Conservation (phyloP, 495 filamentous ascomycete genomes). For the Geoglossum glabrum region DNA sequence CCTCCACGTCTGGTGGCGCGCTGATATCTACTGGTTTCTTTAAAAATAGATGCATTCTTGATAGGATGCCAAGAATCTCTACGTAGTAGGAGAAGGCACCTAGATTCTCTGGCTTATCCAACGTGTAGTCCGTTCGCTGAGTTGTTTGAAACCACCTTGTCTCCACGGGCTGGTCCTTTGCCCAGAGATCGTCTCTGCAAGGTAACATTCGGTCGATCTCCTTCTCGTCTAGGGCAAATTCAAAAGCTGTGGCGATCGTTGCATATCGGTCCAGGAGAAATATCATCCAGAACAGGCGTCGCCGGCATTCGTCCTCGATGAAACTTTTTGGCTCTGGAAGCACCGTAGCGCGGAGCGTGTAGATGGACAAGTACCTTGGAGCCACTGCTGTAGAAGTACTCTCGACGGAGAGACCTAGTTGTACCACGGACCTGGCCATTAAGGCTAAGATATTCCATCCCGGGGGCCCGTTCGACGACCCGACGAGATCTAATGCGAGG, state of each 20-base stretch:
- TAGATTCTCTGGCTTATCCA: slow-evolving; percentile 57
- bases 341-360: slow-evolving; percentile 61
- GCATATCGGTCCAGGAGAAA: slow-evolving; percentile 78
- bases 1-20: slow-evolving; percentile 61
- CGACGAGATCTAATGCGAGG: slow-evolving; percentile 56
- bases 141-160: slow-evolving; percentile 57
- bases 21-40: slow-evolving; percentile 78
- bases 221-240: slow-evolving; percentile 70
- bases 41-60: slow-evolving; percentile 66
- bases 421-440: slow-evolving; percentile 68
- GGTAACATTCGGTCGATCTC: slow-evolving; percentile 76
- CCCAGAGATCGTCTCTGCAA: slow-evolving; percentile 70
- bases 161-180: slow-evolving; percentile 62
- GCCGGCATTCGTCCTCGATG: slow-evolving; percentile 69
- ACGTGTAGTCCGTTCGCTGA: slow-evolving; percentile 32
- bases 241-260: slow-evolving; percentile 72
- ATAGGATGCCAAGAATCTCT: slow-evolving; percentile 68
- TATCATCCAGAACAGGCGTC: slow-evolving; percentile 82
- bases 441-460: slow-evolving; percentile 79
- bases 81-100: slow-evolving; percentile 74
- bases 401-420: slow-evolving; percentile 65
- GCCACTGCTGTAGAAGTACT: slow-evolving; percentile 51
- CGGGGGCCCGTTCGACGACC: slow-evolving; percentile 63
- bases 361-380: slow-evolving; percentile 62
- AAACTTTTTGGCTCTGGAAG: slow-evolving; percentile 65